Conservation (phyloP, 257 asterid species). For the Nicotiana noctiflora region DNA sequence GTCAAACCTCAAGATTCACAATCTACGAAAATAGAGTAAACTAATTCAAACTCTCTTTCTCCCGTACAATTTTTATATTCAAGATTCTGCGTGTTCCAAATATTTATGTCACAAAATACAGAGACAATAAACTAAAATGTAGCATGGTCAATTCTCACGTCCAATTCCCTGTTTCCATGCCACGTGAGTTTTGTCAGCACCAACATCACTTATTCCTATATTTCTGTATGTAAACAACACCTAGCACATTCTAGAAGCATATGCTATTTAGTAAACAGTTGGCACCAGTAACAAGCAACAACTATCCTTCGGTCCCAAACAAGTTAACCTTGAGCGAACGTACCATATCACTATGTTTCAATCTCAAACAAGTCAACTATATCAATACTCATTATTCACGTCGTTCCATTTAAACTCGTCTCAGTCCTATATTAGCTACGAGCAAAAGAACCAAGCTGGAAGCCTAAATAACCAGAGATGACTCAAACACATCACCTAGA, state of each 20-base stretch:
- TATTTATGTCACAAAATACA: not conserved
- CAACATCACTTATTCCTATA: not conserved
- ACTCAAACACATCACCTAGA: not conserved
- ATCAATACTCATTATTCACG: not conserved
- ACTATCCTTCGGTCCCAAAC: no score
- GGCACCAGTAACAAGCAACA: no score
- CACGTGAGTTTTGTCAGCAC: not conserved
- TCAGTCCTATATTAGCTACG: not conserved
- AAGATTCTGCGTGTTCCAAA: slow-evolving; percentile 1
- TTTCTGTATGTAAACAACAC: not conserved
- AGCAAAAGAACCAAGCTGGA: not conserved
- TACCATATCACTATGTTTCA: not conserved
- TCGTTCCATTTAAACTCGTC: not conserved
- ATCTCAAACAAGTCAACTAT: not conserved
- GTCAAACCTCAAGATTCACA: slow-evolving; percentile 10
- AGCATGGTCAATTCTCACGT: not conserved
- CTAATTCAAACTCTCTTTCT: not conserved
- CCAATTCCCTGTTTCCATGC: not conserved
- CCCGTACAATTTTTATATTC: not conserved
- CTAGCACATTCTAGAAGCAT: not conserved
- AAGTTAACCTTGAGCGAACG: no score
- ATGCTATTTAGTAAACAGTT: no score
- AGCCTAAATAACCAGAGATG: not conserved
- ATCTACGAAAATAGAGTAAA: not conserved
- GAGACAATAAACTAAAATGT: not conserved